These are phyloP conservation scores for Zygosaccharomyces gambellarensis DNA, from an alignment of 805 yeast genomes.

Conservation along the genomic window DNA sequence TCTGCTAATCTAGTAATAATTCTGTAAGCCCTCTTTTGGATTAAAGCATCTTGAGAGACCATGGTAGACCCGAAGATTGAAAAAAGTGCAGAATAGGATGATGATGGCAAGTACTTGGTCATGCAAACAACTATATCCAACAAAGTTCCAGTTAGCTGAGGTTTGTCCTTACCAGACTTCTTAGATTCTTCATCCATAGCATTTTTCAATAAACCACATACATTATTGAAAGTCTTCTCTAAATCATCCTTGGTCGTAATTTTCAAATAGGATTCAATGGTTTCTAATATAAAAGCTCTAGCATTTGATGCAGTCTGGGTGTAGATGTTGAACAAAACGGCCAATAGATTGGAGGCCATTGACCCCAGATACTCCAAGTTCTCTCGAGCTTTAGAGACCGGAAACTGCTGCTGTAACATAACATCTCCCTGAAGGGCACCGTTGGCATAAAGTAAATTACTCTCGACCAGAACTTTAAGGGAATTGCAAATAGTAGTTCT, in stretches of 20 bases:
- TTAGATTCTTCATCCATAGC: conserved; percentile 59
- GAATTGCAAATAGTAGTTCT: conserved; percentile 84
- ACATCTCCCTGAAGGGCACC: conserved; percentile 56
- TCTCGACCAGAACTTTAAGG: conserved; percentile 69
- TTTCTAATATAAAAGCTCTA: conserved; percentile 78
- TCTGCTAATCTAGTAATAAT: conserved; percentile 68
- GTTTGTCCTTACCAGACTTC: conserved; percentile 31
- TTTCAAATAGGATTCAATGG: conserved; percentile 74
- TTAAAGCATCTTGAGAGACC: conserved; percentile 51
- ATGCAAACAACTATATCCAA: conserved; percentile 85
- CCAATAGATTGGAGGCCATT: conserved; percentile 69
- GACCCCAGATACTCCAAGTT: conserved; percentile 60
- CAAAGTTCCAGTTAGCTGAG: conserved; percentile 69
- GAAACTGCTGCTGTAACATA: conserved; percentile 56
- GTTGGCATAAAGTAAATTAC: conserved; percentile 52
- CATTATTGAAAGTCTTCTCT: conserved; percentile 74
- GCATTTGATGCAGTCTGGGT: conserved; percentile 83
- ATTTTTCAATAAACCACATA: conserved; percentile 69
- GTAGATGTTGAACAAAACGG: conserved; percentile 88
- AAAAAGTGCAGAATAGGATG: conserved; percentile 68
- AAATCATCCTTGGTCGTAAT: conserved; percentile 66
- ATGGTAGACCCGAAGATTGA: conserved; percentile 73
- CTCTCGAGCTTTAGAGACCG: conserved; percentile 48
- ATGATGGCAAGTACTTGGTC: conserved; percentile 73
- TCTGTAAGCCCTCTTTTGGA: conserved; percentile 88